Base-by-base conservation (phyloP, 805 yeast species). In the Komagataella mondaviorum region DNA sequence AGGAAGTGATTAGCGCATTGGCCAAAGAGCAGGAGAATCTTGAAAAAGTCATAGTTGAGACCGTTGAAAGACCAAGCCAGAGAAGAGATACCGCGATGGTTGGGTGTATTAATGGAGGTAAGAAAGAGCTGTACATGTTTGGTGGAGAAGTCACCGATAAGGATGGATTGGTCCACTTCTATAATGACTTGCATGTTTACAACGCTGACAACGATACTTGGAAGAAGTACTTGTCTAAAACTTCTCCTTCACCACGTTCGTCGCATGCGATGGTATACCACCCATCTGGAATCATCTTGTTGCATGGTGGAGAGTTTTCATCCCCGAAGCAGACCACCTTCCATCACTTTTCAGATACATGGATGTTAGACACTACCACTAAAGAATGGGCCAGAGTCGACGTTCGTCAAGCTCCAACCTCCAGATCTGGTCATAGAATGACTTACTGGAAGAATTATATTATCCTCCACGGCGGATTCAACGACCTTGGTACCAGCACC, bases 221-320 rank as follows among this genome's bases (percentile, higher is more conserved):
- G 99, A 77, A 88, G 54, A 76, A 75, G 53, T 76, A 82, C 57
- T 70, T 83, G 2, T 88, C 96, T 1, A 86, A 85, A 59, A 91
- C 91, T 62, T 67, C 95, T 0, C 99, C 99, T 14, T 77, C 90
- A 62, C 96, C 96, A 1, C 71, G 99, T 55, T 86, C 96, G 0
- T 88, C 96, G 0, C 96, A 95, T 58, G 86, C 96, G 1, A 86
- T 90, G 88, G 83, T 90, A 55, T 83, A 87, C 0, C 98, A 91
- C 66, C 96, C 96, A 1, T 80, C 89, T 2, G 98, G 98, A 8
- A 71, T 90, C 2, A 76, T 88, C 23, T 64, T 91, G 54, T 67
- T 91, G 72, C 93, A 88, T 68, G 99, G 98, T 49, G 99, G 99
- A 60, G 99, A 91, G 67, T 91, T 93, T 59, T 87, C 96, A 1